Base-by-base conservation (phyloP, 768 basidiomycete genomes). In the Austroboletus eburneus region DNA sequence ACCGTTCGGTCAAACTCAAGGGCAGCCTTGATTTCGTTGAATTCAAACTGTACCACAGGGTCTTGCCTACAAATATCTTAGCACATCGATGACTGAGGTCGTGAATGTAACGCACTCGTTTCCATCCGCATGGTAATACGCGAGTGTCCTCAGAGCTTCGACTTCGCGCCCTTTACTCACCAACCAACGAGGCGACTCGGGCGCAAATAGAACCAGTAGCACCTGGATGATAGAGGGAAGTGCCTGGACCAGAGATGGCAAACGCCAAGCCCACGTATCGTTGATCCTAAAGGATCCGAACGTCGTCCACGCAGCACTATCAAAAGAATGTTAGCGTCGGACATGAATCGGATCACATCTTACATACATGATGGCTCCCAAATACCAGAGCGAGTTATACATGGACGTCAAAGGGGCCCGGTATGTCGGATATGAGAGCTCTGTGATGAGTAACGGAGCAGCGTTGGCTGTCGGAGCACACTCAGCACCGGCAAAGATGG, bases 351-450 rank as follows among this genome's bases (percentile, higher is more conserved):
- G 22, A n/a, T 14, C 9, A 9, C 1, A 4, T 27, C 16, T 3
- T 4, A 71, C 78, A 35, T 53, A 83, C 81, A 90, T 59, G 61
- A 91, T 88, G 45, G 87, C 74, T 47, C 90, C 90, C 13, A 84
- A 81, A 63, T 88, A 89, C 88, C 90, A 91, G 50, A 90, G 81
- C 23, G 87, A 84, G 72, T 90, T 88, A 72, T 87, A 89, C 42
- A 80, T 67, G 3, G 86, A 81, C 13, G 87, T 91, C 48, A 93
- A 67, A 25, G 81, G 81, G 13, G 82, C 85, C 55, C 91, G 88
- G 66, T 93, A 85, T 10, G 77, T 71, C 13, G 90, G 91, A 64
- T 91, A 91, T 1, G 90, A 76, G n/a, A 92, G 67, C 67, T 93
- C 91, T 39, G 88, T 85, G 44, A 92, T 81, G 69, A 92, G 68